phyloP scores from a whole-genome alignment of 139 green algal genomes.

The Axilococcus clingmanii region DNA sequence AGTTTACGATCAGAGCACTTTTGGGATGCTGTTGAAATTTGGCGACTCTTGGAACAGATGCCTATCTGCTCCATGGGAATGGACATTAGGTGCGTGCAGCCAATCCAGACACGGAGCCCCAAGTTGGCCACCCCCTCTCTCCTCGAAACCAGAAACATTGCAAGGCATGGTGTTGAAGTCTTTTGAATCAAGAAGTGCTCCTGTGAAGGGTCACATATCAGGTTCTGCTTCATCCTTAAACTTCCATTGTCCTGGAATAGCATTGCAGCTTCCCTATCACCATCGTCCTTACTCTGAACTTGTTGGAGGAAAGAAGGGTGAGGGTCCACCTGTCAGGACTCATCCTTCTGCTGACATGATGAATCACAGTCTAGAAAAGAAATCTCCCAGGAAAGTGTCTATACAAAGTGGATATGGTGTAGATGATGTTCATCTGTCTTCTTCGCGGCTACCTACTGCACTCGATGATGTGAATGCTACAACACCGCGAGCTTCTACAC shows the following conservation, averaged over 20 bases:
- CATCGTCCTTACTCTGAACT: no score
- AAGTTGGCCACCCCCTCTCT: conserved; percentile 7
- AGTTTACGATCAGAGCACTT: conserved; percentile 6
- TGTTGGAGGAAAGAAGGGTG: no score
- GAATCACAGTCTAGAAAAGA: no score
- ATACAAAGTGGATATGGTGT: no score
- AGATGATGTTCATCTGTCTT: no score
- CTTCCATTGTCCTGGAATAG: conserved; percentile 22
- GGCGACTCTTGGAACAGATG: conserved; percentile 2
- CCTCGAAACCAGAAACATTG: conserved; percentile 1
- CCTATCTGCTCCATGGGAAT: conserved; percentile 12
- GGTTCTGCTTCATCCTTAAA: conserved; percentile 1
- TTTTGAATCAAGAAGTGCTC: background rate
- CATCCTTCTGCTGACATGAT: background rate
- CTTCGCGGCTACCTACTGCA: no score
- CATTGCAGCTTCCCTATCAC: conserved; percentile 20
- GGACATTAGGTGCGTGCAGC: no score
- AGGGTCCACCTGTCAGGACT: background rate
- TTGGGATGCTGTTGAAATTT: conserved; percentile 10
- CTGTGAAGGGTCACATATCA: conserved; percentile 6
- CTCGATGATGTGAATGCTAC: no score
- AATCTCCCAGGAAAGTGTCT: no score
- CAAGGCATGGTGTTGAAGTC: conserved; percentile 16
- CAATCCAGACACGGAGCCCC: no score
- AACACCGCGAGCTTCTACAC: background rate